Evolutionary conservation across 139 green algal genomes (phyloP), one percentile per base, ranked within the genome.

Genomic region (Axilococcus clingmanii): DNA sequence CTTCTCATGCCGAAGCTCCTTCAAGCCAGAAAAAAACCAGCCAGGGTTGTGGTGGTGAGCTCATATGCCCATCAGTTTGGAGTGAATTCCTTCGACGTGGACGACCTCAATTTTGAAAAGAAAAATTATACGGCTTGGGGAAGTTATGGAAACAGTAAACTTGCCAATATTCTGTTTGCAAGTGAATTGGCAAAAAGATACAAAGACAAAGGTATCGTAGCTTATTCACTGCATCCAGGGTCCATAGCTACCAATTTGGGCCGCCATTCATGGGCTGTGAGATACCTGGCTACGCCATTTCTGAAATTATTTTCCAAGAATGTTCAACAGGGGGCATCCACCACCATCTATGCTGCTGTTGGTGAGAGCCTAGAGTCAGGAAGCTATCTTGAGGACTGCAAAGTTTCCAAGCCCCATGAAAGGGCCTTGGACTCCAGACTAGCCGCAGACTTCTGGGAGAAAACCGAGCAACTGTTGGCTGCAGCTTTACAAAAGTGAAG

Each of bases 141-240:
- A 4, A 58, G 61, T 1, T 84, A 84, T 61, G 65, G 70, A 12
- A 52, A 77, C 30, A 68, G 64, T 24, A 83, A 82, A 53, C 36
- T 59, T 4, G 59, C 60, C 11, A 76, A 76, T 28, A 45, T 76
- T 7, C 23, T 72, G 3, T 72, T 87, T 37, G 74, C 69, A 1
- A 84, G 78, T 48, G 52, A 86, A 40, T 59, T 72, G 19, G 63
- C 68, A 4, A 20, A 23, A 0, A 52, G 66, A 6, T 51, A 86
- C 45, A 31, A 45, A 27, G 44, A 40, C 16, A 23, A 34, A 15
- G 66, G 51, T 51, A 40, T 91, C 4, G 74, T 72, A 20, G 75
- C 56, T 16, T 89, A 92, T 61, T 46, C 57, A 16, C 58, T 94
- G 36, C 81, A 91, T 65, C 86, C 86, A 2, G 86, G 86, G 25